Conservation (phyloP, 2,329 filamentous ascomycete genomes). For the Fusarium succisae region DNA sequence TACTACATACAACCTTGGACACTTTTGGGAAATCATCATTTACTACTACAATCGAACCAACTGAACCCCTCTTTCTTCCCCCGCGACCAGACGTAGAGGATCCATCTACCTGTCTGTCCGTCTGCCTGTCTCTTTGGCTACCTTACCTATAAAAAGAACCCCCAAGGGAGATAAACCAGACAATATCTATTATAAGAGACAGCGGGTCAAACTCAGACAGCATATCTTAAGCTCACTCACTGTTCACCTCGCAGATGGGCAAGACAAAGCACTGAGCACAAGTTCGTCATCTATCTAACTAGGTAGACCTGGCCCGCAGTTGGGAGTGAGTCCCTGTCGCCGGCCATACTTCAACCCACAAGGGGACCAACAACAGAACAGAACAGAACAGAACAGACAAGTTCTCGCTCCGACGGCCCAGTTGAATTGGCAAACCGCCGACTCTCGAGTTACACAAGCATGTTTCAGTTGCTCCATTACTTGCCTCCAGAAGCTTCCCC, state of each 20-base stretch:
- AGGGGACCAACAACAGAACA: neutral
- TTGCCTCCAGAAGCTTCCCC: conserved; percentile 38
- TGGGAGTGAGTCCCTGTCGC: conserved; percentile 13
- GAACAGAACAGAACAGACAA: neutral
- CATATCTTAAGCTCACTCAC: neutral
- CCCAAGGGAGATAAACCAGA: neutral
- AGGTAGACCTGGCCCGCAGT: neutral
- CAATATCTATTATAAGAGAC: conserved; percentile 17
- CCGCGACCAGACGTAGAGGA: neutral
- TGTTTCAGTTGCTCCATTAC: conserved; percentile 48
- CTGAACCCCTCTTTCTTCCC: neutral
- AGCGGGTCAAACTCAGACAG: conserved; percentile 15
- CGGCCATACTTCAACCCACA: neutral
- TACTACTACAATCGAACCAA: neutral
- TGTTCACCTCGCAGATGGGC: conserved; percentile 1
- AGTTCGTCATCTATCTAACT: conserved; percentile 19
- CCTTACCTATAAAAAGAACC: neutral
- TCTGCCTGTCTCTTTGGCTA: neutral
- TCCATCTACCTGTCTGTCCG: neutral
- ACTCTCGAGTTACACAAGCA: conserved; percentile 47
- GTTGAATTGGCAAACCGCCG: conserved; percentile 43
- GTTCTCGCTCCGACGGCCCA: conserved; percentile 35
- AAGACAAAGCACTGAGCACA: conserved; percentile 36
- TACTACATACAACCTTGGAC: conserved; percentile 23
- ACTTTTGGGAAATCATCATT: conserved; percentile 2